Base-by-base conservation (phyloP, 78 protist species). In the Dictyostelium purpureum region DNA sequence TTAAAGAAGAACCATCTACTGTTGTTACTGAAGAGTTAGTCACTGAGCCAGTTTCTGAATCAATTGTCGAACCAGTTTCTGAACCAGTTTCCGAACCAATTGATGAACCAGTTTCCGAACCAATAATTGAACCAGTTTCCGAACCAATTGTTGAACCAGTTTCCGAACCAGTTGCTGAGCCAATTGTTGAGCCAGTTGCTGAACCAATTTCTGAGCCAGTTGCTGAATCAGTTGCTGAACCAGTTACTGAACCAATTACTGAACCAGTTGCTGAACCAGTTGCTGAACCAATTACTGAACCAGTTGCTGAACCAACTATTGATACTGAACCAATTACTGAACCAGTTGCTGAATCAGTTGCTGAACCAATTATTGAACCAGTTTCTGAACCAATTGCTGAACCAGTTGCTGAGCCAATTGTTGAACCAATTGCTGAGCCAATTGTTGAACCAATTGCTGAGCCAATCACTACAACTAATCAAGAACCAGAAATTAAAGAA, bases 401-500 rank as follows among this genome's bases (percentile, higher is more conserved):
- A 33, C 42, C 33, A 5, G 63, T 77, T 38, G 45, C n/a, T 26
- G 87, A 35, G 28, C 65, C 56, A 45, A 45, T 63, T 24, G 45
- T 18, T 28, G 43, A 40, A 63, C 54, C 54, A 40, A 43, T 59
- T 59, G 69, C 24, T 1, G 70, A 59, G 11, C 67, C 40, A 59
- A 16, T 12, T 74, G 56, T 4, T 7, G 77, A 45, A 21, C 12
- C 52, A 10, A 31, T 52, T 14, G 69, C 14, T 28, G 63, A 76
- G 28, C 79, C 79, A 47, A n/a, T n/a, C n/a, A 40, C 54, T 9
- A 54, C 79, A 73, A 61, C n/a, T 47, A 61, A 9, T 19, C 35
- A 9, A 49, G 79, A 74, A 31, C 63, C 52, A 40, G 21, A 26
- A 67, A 26, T 4, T 67, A 18, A 33, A 52, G 11, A 6, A 1